Percentiles rank a stretch among this genome's conserved stretches.
phyloP scores from a whole-genome alignment of 2,329 filamentous ascomycete genomes.

The Aureobasidium zeae region DNA sequence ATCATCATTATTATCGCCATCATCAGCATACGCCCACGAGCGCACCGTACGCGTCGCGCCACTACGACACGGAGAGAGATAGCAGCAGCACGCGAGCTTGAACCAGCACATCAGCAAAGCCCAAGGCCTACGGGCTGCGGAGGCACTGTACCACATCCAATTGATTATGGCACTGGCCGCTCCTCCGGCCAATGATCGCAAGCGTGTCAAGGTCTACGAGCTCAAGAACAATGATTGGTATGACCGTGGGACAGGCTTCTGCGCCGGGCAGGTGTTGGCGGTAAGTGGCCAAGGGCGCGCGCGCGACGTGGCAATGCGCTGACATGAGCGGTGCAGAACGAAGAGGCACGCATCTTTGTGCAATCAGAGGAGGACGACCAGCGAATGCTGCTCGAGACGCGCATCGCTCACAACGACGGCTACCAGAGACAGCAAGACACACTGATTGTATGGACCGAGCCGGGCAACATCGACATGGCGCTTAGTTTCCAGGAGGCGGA shows the following conservation, averaged over 20 bases:
- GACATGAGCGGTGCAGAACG: slow-evolving; percentile 38
- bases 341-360: slow-evolving; percentile 81
- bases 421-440: slow-evolving; percentile 99
- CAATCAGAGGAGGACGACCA: slow-evolving; percentile 87
- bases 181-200: slow-evolving; percentile 37
- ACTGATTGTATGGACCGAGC: slow-evolving; percentile 95
- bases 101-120: background rate
- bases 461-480: slow-evolving; percentile 88
- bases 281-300: slow-evolving; percentile 43
- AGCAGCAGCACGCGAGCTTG: background rate
- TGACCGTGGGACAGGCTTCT: slow-evolving; percentile 93
- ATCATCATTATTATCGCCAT: background rate
- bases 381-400: slow-evolving; percentile 75
- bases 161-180: slow-evolving; percentile 18
- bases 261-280: slow-evolving; percentile 64
- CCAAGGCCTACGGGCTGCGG: slow-evolving; percentile 7
- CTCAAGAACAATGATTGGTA: slow-evolving; percentile 99
- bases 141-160: slow-evolving; percentile 16
- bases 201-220: slow-evolving; percentile 96
- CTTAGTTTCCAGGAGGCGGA: slow-evolving; percentile 97
- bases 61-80: background rate
- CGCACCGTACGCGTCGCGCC: slow-evolving; percentile 7
- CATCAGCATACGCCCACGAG: background rate
- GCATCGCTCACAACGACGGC: slow-evolving; percentile 84
- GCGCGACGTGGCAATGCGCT: slow-evolving; percentile 15